Base-by-base conservation (phyloP, 2,329 filamentous ascomycete genomes). In the Lachnellula cervina region DNA sequence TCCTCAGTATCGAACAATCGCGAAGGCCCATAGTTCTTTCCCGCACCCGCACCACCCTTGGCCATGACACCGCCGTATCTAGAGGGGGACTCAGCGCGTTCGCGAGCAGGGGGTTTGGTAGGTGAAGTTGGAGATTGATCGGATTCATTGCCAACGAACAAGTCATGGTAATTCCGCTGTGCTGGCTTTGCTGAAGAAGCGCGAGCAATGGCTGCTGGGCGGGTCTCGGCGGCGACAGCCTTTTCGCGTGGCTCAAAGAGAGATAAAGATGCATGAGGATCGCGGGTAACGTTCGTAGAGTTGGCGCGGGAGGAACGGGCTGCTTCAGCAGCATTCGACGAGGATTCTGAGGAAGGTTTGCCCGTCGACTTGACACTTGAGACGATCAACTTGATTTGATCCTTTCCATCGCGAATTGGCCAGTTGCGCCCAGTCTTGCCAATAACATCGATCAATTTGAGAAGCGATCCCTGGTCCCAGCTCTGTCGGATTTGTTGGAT, bases 401-500 rank as follows among this genome's bases (percentile, higher is more conserved):
- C 91, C 66, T 83, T 83, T 69, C 87, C 88, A 70, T 96, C 91
- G 64, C 85, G 84, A 69, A 99, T 95, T 53, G 94, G 94, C 94
- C 94, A 99, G 74, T 94, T 96, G 71, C 88, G 89, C 55, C 89
- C 90, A 52, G 88, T 87, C 69, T 86, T 87, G 67, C 94, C 93
- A 72, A 99, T 97, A 55, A 97, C 86, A 60, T 97, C 92, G 61
- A 97, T 81, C 72, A 96, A 88, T 76, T 94, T 97, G 63, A 99
- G 82, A 42, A 99, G 82, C 52, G 90, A 88, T 59, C 86, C 92
- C 73, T 99, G 94, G 71, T 99, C 94, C 94, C 94, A 99, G 71
- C 88, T 90, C 64, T 93, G 83, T 64, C 93, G 89, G 62, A 97
- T 89, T 71, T 94, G 90, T 57, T 81, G 72, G 69, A 99, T 97